phyloP scores from a whole-genome alignment of 139 green algal species.

The Haematococcus lacustris region DNA sequence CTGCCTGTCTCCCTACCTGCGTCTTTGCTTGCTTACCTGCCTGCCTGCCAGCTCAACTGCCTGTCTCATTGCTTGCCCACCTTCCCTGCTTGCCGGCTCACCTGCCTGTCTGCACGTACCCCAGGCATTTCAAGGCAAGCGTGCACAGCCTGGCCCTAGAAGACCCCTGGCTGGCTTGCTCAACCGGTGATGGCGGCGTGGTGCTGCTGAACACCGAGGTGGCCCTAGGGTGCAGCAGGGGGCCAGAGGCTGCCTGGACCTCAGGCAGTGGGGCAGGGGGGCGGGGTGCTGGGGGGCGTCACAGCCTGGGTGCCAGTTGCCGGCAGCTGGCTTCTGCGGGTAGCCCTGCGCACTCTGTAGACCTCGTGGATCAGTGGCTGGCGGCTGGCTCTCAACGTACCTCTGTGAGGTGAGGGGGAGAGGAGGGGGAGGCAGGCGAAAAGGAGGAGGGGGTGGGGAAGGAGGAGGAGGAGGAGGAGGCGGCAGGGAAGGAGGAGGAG shows the following conservation, averaged over 20 bases:
- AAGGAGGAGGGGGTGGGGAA: no score
- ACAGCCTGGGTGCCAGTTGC: no score
- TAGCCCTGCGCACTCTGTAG: constrained; percentile 25
- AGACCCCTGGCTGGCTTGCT: constrained; percentile 55
- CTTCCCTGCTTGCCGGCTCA: not conserved
- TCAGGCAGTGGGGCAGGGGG: constrained; percentile 2
- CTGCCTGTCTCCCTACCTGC: no score
- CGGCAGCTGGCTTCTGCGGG: constrained; percentile 17
- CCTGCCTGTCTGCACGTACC: not conserved
- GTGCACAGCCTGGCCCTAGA: constrained; percentile 44
- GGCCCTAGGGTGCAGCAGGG: not conserved
- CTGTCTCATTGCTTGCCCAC: no score
- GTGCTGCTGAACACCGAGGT: constrained; percentile 4
- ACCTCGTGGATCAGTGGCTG: constrained; percentile 38
- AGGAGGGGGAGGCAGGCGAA: no score
- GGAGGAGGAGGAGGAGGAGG: no score
- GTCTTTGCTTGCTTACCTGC: no score
- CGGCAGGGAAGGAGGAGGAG: no score
- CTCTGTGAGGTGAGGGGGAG: not conserved
- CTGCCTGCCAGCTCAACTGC: no score
- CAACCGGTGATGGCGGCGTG: constrained; percentile 11
- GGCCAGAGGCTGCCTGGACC: not conserved
- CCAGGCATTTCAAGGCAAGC: not conserved
- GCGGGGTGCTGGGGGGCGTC: not conserved
- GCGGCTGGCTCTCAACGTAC: constrained; percentile 13